Percentiles rank a stretch among this genome's conserved stretches.
Evolutionary conservation across 495 filamentous ascomycete species (phyloP).

Genomic region (Xylaria grammica): DNA sequence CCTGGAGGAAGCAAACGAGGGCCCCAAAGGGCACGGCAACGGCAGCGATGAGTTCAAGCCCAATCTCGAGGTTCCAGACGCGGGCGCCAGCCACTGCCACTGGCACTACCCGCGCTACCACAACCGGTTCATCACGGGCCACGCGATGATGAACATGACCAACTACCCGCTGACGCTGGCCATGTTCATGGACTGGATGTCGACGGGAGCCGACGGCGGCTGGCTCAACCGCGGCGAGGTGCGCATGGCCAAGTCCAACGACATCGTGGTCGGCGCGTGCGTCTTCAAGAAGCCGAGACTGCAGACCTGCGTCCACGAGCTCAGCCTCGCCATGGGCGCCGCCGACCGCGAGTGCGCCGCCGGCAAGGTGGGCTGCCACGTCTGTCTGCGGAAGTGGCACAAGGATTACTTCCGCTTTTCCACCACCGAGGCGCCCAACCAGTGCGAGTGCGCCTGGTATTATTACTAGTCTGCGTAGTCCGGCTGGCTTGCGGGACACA

Average conservation of each 20-base stretch:
- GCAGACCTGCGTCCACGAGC: slow-evolving; percentile 3
- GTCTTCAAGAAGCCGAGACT: neutral
- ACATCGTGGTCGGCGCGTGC: slow-evolving; percentile 8
- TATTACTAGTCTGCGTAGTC: neutral
- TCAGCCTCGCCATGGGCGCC: neutral
- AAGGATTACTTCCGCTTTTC: slow-evolving; percentile 15
- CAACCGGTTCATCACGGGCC: neutral
- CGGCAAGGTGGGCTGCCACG: slow-evolving; percentile 6
- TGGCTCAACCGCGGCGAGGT: neutral
- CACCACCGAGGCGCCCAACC: neutral
- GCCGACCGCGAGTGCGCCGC: slow-evolving; percentile 5
- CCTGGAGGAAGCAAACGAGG: neutral
- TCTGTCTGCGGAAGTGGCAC: slow-evolving; percentile 3
- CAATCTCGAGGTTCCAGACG: neutral
- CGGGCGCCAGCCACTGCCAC: neutral
- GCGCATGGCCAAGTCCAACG: neutral
- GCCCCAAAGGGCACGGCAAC: neutral
- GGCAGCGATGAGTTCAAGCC: neutral
- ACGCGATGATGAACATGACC: neutral
- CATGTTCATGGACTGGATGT: slow-evolving; percentile 6
- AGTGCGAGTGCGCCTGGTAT: slow-evolving; percentile 14
- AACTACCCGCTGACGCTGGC: neutral
- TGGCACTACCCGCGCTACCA: slow-evolving; percentile 5
- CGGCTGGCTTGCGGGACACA: too few species aligned
- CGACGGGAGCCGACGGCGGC: neutral